phyloP scores from a whole-genome alignment of 805 yeast species.

The Starmera amethionina region DNA sequence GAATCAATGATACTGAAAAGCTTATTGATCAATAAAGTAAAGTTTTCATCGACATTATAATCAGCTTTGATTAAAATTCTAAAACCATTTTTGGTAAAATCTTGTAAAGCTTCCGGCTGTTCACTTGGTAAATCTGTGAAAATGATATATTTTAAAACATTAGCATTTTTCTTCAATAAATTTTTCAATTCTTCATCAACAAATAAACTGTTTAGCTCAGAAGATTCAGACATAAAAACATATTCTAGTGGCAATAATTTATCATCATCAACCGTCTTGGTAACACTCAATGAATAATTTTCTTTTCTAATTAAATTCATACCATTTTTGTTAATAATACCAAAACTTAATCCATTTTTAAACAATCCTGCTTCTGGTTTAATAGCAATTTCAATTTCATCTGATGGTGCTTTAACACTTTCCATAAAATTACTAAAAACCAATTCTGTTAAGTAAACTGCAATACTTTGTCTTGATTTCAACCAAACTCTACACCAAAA shows the following conservation, averaged over 20 bases:
- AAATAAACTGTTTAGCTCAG: conserved; percentile 66
- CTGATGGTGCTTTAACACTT: conserved; percentile 43
- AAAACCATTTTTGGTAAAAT: conserved; percentile 40
- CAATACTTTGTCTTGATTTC: conserved; percentile 71
- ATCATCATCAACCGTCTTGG: conserved; percentile 68
- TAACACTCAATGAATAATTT: conserved; percentile 75
- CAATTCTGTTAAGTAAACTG: conserved; percentile 57
- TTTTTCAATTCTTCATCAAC: conserved; percentile 38
- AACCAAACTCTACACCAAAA: conserved; percentile 53
- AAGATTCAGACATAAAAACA: conserved; percentile 84
- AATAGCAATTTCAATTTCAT: conserved; percentile 54
- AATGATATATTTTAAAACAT: conserved; percentile 55
- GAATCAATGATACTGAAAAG: conserved; percentile 18
- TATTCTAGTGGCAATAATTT: conserved; percentile 55
- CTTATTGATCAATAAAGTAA: conserved; percentile 48
- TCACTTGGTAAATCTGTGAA: conserved; percentile 78
- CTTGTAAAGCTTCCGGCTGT: conserved; percentile 54
- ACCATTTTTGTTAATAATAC: conserved; percentile 73
- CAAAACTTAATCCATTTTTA: conserved; percentile 54
- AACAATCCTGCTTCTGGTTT: conserved; percentile 33
- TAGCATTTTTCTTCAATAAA: conserved; percentile 31
- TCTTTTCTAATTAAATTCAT: conserved; percentile 71
- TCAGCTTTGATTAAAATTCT: conserved; percentile 43
- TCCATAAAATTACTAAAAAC: conserved; percentile 49
- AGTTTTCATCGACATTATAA: conserved; percentile 39